Evolutionary conservation across 192 early-diverging fungal genomes (phyloP), one percentile per base, ranked within the genome.

Genomic region (Coemansia sp.): DNA sequence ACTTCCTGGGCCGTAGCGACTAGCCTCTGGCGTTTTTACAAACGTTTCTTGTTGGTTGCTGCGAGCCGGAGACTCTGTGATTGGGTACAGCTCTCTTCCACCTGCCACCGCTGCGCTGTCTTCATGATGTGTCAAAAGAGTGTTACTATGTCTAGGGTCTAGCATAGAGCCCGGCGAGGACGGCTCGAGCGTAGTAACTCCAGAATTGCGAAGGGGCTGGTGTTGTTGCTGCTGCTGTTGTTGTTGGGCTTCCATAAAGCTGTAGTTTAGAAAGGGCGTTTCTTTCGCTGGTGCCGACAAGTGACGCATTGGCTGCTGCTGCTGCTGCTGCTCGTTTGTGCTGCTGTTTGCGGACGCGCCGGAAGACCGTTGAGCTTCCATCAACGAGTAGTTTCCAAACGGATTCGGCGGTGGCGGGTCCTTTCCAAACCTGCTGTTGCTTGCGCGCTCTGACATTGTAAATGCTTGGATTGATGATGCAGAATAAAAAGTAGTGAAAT

Each of bases 301-400:
- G 4, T 48, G 45, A 5, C 45, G 45, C 45, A 48, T 11, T 17
- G 19, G 1, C n/a, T 48, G 45, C 45, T 48, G 45, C 19, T 48
- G 29, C 29, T 29, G 29, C 29, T 29, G 29, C 29, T 29, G 1
- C 38, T 13, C 49, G 1, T 9, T 25, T 25, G 22, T 54, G 59
- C 25, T 46, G 63, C 43, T 61, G 56, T 56, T 52, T 9, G 22
- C 23, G 6, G 49, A 14, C 13, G 43, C 36, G 3, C 48, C 42
- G 1, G 62, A 23, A 7, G 56, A 55, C 60, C 62, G 67, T 19
- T 81, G 78, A 4, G 78, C 78, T 38, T 81, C 78, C 59, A 69
- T 74, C 23, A 81, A 54, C 57, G 78, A 81, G 69, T 81, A 81
- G 33, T 81, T 81, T 11, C 78, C 78, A 62, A 81, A 81, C 36